A percentile compares a stretch with the other conserved stretches of the same genome.
These are phyloP conservation scores for Typha latifolia DNA, from an alignment of 176 grass and related monocot species.

Conservation along the genomic window DNA sequence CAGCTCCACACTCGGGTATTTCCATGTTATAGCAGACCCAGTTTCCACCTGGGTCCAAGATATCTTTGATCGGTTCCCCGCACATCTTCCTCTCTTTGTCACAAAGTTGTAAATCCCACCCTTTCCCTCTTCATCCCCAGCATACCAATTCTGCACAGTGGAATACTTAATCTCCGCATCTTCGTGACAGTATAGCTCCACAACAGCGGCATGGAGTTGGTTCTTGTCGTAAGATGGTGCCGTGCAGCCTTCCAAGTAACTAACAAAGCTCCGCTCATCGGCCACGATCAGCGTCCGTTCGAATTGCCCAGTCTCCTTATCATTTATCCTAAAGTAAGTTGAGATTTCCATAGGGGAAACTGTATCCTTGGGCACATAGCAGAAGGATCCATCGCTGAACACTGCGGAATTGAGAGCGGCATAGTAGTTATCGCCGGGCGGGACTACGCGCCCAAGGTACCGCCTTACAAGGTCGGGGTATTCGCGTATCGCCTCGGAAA, in stretches of 20 bases:
- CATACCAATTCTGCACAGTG: conserved; percentile 96
- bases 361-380: conserved; percentile 89
- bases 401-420: conserved; percentile 90
- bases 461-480: conserved; percentile 70
- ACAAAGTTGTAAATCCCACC: conserved; percentile 97
- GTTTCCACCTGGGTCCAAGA: conserved; percentile 99
- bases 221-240: conserved; percentile 74
- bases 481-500: conserved; percentile 88
- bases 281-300: conserved; percentile 87
- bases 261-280: conserved; percentile 70
- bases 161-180: conserved; percentile 88
- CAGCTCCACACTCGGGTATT: conserved; percentile 87
- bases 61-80: conserved; percentile 61
- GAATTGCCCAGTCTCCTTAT: conserved; percentile 79
- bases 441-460: conserved; percentile 66
- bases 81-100: conserved; percentile 81
- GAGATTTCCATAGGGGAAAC: conserved; percentile 96
- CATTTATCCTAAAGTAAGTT: conserved; percentile 90
- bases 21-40: conserved; percentile 95
- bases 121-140: conserved; percentile 72
- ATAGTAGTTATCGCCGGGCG: conserved; percentile 74
- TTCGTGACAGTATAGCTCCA: conserved; percentile 83
- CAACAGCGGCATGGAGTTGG: conserved; percentile 87
- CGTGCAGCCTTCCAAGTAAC: conserved; percentile 91
- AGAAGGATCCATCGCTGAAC: conserved; percentile 95